Base-by-base conservation (phyloP, 2,329 filamentous ascomycete species). In the Lecanicillium sp. region DNA sequence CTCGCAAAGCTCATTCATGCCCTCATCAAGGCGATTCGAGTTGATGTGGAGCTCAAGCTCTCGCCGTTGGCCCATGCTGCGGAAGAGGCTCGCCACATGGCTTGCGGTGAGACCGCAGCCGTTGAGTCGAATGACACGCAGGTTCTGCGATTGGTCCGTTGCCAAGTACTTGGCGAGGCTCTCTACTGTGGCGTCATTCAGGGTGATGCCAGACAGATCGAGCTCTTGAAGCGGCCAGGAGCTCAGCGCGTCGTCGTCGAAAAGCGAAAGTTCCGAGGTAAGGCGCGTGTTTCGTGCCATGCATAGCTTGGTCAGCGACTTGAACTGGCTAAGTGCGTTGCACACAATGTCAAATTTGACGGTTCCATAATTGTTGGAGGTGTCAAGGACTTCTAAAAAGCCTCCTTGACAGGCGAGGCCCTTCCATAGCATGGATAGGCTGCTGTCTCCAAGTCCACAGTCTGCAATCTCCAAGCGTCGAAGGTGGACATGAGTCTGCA, bases 201-300 rank as follows among this genome's bases (percentile, higher is more conserved):
- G 54, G 69, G 68, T 67, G 53, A 72, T 75, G 5, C 68, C 66
- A 3, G 74, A 76, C 19, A 78, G 54, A 44, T 77, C 66, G 13
- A 78, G 55, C 41, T 73, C 70, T 48, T 74, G 67, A 17, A 78
- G 57, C n/a, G 58, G 57, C 61, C 68, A 71, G 14, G 56, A 49
- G 29, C 58, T 47, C 32, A 74, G 54, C 7, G 60, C 54, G 36
- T 64, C 61, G 42, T 68, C 52, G 37, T 71, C 58, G 19, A 77
- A 65, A 3, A 77, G 52, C 3, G 70, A 62, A 12, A 60, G 60
- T 3, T 65, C 63, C 2, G 63, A 52, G 17, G 61, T 53, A 12
- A 72, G 64, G 25, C 71, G 67, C 13, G 75, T 63, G 28, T 69
- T 69, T 33, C 71, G 69, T 4, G 68, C 62, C 22, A 77, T 64